Percentiles rank a stretch among this genome's conserved stretches.
Conservation (phyloP, 805 yeast genomes). For the Candida quercuum region DNA sequence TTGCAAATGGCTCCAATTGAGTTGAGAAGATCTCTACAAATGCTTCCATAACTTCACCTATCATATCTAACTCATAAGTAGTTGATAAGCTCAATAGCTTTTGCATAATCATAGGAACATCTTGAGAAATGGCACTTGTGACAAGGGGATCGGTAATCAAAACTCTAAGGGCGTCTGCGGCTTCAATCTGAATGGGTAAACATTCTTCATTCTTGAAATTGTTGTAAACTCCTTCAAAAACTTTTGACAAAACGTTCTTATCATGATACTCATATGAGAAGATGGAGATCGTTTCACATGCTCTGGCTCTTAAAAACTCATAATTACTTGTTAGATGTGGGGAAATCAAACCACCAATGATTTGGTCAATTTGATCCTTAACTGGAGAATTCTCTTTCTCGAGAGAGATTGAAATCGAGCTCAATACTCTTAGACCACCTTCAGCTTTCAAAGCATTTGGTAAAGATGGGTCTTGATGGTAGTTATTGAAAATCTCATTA, state of each 20-base stretch:
- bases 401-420: constrained; percentile 55
- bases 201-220: constrained; percentile 37
- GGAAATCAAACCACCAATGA: constrained; percentile 58
- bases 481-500: constrained; percentile 39
- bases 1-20: constrained; percentile 85
- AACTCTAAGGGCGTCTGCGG: constrained; percentile 83
- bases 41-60: constrained; percentile 91
- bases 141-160: constrained; percentile 66
- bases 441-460: constrained; percentile 62
- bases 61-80: constrained; percentile 77
- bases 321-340: constrained; percentile 62
- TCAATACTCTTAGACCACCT: constrained; percentile 75
- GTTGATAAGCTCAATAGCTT: constrained; percentile 70
- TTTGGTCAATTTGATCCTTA: constrained; percentile 57
- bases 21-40: constrained; percentile 85
- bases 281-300: constrained; percentile 54
- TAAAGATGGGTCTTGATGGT: constrained; percentile 27
- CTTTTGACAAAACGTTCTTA: constrained; percentile 32
- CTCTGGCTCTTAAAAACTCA: constrained; percentile 72
- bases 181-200: constrained; percentile 78
- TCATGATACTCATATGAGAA: constrained; percentile 29
- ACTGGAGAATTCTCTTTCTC: constrained; percentile 48
- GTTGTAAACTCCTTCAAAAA: constrained; percentile 35
- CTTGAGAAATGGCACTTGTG: constrained; percentile 59
- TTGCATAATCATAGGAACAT: constrained; percentile 80